Base-by-base conservation (phyloP, 805 yeast genomes). In the Yamadazyma olivae region DNA sequence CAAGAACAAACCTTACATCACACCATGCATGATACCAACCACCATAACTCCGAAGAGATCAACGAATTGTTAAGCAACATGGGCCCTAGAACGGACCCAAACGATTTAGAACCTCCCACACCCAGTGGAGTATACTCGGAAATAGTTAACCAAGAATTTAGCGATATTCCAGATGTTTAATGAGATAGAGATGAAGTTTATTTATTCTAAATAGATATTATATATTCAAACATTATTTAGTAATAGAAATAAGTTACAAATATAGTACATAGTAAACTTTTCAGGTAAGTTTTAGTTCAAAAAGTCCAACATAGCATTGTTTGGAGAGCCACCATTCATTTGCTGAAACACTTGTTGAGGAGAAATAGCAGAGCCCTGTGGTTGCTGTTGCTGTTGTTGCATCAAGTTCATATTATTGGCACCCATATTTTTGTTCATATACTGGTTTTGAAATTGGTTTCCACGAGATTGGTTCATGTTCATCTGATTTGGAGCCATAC, bases 261-360 rank as follows among this genome's bases (percentile, higher is more conserved):
- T 27, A 27, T 15, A 17, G 13, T 17, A 27, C 30, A 27, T 17
- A 9, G 6, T 27, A 17, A 27, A n/a, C n/a, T n/a, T n/a, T n/a
- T n/a, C n/a, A n/a, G 19, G 16, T 30, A 30, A 12, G 19, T 13
- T 5, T 25, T 25, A 25, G 15, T 25, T 25, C 17, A 25, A 25
- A 29, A 63, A 53, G 23, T 61, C 65, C 52, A 61, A 33, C 46
- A 51, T 46, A 9, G 46, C 46, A 26, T 27, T 36, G 16, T 32
- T 31, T 12, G 44, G 42, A 14, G 43, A 32, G 16, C 24, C 35
- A 19, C 36, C 34, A 16, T 30, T 38, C 41, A 40, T 35, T 45
- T 57, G 68, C 46, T 51, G 68, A 29, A 61, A 52, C 9, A 65
- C 51, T 35, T 64, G 70, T 40, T 63, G 71, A 3, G 71, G 70